These are phyloP conservation scores for Naumovozyma castellii DNA, from an alignment of 805 yeast genomes.

Conservation along the genomic window DNA sequence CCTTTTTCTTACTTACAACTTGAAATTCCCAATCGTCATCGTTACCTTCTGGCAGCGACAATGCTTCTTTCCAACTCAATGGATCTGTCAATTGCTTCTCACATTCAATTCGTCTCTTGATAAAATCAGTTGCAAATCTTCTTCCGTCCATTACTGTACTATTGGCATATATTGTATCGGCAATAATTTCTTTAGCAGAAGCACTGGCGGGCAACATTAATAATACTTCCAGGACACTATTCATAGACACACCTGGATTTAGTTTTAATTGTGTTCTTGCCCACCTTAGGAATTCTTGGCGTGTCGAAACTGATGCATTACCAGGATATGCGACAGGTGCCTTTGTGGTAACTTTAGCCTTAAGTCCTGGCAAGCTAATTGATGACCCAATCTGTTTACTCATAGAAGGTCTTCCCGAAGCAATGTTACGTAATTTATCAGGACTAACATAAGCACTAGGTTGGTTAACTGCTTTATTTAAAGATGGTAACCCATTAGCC, in stretches of 20 bases:
- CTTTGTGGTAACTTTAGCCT: background rate
- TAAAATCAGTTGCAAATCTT: constrained; percentile 83
- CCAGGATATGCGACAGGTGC: constrained; percentile 11
- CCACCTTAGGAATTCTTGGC: constrained; percentile 64
- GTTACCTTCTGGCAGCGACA: constrained; percentile 31
- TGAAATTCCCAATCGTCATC: constrained; percentile 54
- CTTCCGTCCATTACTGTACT: constrained; percentile 90
- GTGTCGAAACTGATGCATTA: constrained; percentile 30
- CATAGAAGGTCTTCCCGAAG: background rate
- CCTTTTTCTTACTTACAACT: constrained; percentile 56
- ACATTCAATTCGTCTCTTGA: constrained; percentile 63
- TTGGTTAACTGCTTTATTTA: background rate
- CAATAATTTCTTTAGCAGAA: constrained; percentile 75
- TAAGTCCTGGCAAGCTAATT: background rate
- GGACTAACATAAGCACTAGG: constrained; percentile 22
- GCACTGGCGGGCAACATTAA: constrained; percentile 63
- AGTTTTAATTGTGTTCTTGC: constrained; percentile 58
- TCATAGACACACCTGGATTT: constrained; percentile 64
- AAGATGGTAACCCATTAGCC: background rate
- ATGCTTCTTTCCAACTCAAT: constrained; percentile 67
- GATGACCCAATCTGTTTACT: constrained; percentile 16
- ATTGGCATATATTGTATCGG: constrained; percentile 84
- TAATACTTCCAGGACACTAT: constrained; percentile 72
- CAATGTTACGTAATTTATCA: constrained; percentile 26
- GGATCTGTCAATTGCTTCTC: constrained; percentile 44